Evolutionary conservation across 495 filamentous ascomycete genomes (phyloP), one percentile per base, ranked within the genome.

Genomic region (Daldinia caldariorum): DNA sequence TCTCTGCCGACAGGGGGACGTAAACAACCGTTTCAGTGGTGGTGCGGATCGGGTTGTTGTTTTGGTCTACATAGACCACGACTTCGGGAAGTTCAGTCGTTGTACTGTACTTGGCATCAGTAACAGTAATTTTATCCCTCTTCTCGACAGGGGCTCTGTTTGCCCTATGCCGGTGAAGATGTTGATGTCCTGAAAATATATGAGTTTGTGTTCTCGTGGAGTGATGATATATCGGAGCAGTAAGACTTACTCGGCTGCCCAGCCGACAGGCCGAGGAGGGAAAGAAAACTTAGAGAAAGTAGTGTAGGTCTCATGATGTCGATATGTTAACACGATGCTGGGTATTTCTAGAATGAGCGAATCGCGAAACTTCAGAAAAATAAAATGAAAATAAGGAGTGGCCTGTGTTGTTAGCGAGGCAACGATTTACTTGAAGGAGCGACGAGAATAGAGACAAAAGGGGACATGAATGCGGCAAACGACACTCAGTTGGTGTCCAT

Each of bases 1-100:
- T 58, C 38, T 71, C 53, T 35, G 56, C 64, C 47, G 62, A 59
- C 29, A 50, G 56, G 43, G 76, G 76, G 34, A 77, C 72, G 38
- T 74, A 74, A 16, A 71, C 73, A 38, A 76, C 70, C 14, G 54
- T 72, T 58, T 78, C 72, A 13, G 77, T 79, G 18, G 67, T 55
- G 22, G 78, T 83, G 61, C 71, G 79, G 34, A 91, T 63, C 0
- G 82, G 81, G 7, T 86, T 81, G 59, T 90, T 89, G 58, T 87
- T 64, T 55, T 88, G 79, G 73, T 94, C 85, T 31, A 92, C 86
- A 72, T 84, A 90, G 67, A 92, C 85, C 31, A 90, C 79, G 16
- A 90, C 86, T 54, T 87, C 80, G 16, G 74, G 81, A 12, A 78
- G 45, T 51, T 73, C 69, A 29, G 75, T 77, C 8, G 61, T 35